These are phyloP conservation scores for Tetrahymena borealis DNA, from an alignment of 73 alveolate species.

Conservation along the genomic window DNA sequence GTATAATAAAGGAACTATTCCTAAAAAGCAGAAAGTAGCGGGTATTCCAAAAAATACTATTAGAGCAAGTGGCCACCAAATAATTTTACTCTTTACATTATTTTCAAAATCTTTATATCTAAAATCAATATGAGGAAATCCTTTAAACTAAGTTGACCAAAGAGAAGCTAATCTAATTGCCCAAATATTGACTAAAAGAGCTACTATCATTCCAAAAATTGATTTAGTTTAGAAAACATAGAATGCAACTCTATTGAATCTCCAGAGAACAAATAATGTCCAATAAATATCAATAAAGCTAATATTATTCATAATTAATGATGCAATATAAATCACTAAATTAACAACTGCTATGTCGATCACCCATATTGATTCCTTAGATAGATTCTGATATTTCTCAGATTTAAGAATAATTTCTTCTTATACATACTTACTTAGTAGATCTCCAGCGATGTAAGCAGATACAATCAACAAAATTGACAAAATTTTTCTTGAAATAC, in stretches of 20 bases:
- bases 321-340: neutral
- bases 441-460: neutral
- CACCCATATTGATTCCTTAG: neutral
- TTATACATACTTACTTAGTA: neutral
- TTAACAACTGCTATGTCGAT: neutral
- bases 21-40: neutral
- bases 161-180: neutral
- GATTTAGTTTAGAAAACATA: neutral
- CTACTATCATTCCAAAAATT: neutral
- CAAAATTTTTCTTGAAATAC: neutral
- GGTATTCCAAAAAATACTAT: neutral
- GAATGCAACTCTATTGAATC: neutral
- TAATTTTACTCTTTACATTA: neutral
- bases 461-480: neutral
- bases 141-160: neutral
- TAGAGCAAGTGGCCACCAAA: neutral
- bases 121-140: neutral
- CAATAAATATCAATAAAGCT: neutral
- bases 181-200: neutral
- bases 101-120: neutral
- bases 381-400: neutral
- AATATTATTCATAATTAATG: neutral
- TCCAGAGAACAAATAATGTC: neutral
- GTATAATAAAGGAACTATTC: neutral
- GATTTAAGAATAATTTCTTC: neutral